A percentile compares a stretch with the other conserved stretches of the same genome.
phyloP scores from a whole-genome alignment of 179 eudicot species.

The Pouteria campechiana region DNA sequence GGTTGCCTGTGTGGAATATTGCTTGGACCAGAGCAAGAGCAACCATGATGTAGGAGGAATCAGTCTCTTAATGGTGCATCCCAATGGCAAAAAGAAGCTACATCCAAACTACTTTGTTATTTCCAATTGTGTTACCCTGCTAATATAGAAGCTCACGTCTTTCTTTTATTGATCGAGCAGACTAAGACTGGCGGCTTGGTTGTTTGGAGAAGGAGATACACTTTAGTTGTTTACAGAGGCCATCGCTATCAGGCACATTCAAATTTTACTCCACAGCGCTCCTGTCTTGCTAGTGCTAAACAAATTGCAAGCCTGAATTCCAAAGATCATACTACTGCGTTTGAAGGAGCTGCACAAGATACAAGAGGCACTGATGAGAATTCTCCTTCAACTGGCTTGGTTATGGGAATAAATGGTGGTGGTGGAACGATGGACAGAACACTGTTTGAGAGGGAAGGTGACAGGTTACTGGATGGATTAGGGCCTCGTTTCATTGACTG shows the following conservation, averaged over 20 bases:
- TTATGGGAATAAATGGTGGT: conserved; percentile 8
- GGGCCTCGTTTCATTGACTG: conserved; percentile 97
- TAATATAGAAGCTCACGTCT: too few relatives aligned
- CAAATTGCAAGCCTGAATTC: conserved; percentile 6
- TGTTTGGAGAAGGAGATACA: conserved; percentile 77
- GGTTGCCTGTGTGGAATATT: too few relatives aligned
- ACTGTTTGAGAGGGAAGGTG: conserved; percentile 78
- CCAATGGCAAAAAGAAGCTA: too few relatives aligned
- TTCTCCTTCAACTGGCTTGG: conserved; percentile 4
- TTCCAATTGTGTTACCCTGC: too few relatives aligned
- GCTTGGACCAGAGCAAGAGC: too few relatives aligned
- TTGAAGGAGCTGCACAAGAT: conserved; percentile 4
- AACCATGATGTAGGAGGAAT: too few relatives aligned
- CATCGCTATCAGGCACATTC: conserved; percentile 17
- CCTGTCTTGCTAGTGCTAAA: conserved; percentile 2
- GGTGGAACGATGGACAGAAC: conserved; percentile 21
- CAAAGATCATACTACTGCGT: not conserved
- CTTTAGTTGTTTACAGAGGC: conserved; percentile 82
- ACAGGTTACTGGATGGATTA: conserved; percentile 81
- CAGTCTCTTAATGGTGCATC: too few relatives aligned
- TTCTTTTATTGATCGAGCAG: conserved; percentile 32
- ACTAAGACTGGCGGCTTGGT: conserved; percentile 85
- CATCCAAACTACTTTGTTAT: too few relatives aligned
- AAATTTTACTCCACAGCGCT: conserved; percentile 6
- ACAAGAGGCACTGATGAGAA: conserved; percentile 9